Evolutionary conservation across 352 stramenopile genomes (phyloP).

Genomic region (Peronospora belbahrii): DNA sequence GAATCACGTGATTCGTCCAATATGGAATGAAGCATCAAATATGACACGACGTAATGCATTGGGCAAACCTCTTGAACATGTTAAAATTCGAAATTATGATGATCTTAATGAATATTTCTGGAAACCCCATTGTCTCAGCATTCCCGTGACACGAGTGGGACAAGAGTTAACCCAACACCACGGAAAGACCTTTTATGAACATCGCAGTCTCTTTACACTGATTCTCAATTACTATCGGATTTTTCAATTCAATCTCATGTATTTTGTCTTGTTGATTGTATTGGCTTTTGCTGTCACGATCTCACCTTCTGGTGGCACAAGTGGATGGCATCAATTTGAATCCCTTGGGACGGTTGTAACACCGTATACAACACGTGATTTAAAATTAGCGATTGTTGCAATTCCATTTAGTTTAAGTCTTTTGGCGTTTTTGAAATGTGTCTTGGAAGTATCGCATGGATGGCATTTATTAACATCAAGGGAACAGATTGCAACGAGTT

Average conservation of each 20-base stretch:
- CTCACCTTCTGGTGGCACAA: constrained; percentile 48
- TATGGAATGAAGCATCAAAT: constrained; percentile 65
- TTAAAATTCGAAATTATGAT: constrained; percentile 76
- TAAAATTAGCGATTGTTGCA: constrained; percentile 45
- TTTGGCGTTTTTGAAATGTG: constrained; percentile 49
- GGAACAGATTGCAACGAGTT: constrained; percentile 43
- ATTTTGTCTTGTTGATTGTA: constrained; percentile 45
- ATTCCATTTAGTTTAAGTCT: constrained; percentile 44
- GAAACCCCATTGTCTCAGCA: constrained; percentile 56
- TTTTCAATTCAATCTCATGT: constrained; percentile 81
- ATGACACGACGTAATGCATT: constrained; percentile 63
- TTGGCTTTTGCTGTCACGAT: constrained; percentile 50
- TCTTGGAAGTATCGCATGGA: constrained; percentile 56
- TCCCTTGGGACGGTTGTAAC: constrained; percentile 47
- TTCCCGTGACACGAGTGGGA: constrained; percentile 37
- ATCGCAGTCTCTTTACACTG: constrained; percentile 60
- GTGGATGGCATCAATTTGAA: constrained; percentile 44
- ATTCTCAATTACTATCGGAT: constrained; percentile 78
- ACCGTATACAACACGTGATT: constrained; percentile 41
- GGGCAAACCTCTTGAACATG: constrained; percentile 55
- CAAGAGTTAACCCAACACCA: constrained; percentile 46
- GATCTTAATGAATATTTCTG: constrained; percentile 83
- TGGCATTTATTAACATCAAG: constrained; percentile 51
- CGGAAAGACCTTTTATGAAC: constrained; percentile 76
- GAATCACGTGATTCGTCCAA: constrained; percentile 44